Base-by-base conservation (phyloP, 257 asterid species). In the Cruciata laevipes region DNA sequence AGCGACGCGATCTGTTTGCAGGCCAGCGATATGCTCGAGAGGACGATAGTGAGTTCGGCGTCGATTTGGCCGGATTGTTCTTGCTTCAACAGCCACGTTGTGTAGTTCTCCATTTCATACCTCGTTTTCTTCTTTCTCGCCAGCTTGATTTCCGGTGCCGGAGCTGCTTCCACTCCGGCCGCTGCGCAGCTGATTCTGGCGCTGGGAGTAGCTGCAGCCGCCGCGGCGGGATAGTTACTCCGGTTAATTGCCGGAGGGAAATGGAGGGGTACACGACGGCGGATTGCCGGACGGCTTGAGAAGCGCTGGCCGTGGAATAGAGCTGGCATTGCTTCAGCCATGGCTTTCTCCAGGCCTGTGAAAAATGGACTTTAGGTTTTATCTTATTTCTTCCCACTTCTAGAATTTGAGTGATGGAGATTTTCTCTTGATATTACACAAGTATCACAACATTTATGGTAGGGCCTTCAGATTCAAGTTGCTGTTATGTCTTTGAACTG, bases 21-120 rank as follows among this genome's bases (percentile, higher is more conserved):
- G 75, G 95, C 96, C n/a, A 87, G 63, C 30, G 98, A 89, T 37
- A 91, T 87, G 81, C 96, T 89, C 24, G 95, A 83, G 52, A 89
- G 84, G 1, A 89, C 98, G 13, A 86, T 73, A 0, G 96, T 81
- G 61, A 91, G 84, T 72, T 91, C 96, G 8, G 91, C 81, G 47
- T 91, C 95, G 14, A 87, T 85, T 33, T 76, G 61, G n/a, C 94
- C 94, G 1, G 83, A 79, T 53, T 80, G 88, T 60, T 91, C 95
- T 53, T 87, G 89, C 78, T 73, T 87, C 78, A 91, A 44, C 1
- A 91, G 78, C 96, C 96, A 91, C 1, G 89, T 83, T 1, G 96
- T 89, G 59, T 80, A 69, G 75, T 77, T 87, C n/a, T 86, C 84
- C 25, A 87, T 84, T 10, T 83, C 83, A 70, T 83, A 91, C 76